These are phyloP conservation scores for Naganishia antarctica DNA, from an alignment of 768 basidiomycete genomes.

Conservation along the genomic window DNA sequence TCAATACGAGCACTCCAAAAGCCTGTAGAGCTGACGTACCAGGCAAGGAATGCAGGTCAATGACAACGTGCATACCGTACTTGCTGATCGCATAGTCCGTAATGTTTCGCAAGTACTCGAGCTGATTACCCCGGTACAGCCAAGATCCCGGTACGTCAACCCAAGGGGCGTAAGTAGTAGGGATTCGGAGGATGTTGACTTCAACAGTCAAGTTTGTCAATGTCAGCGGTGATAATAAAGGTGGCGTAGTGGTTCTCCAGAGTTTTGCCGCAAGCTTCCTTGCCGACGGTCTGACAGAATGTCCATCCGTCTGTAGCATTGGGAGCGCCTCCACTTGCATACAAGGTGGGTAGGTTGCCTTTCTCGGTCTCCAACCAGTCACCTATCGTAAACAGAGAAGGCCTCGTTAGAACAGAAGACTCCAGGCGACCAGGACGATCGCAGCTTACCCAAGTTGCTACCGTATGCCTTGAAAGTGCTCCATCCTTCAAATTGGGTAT, in stretches of 20 bases:
- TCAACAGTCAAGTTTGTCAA: conserved; percentile 21
- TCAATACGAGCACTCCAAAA: background rate
- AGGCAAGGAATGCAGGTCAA: conserved; percentile 21
- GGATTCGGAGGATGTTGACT: conserved; percentile 27
- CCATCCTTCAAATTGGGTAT: conserved; percentile 18
- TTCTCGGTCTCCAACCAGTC: conserved; percentile 17
- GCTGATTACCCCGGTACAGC: conserved; percentile 20
- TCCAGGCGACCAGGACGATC: conserved; percentile 16
- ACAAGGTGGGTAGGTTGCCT: background rate
- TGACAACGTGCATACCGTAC: conserved; percentile 23
- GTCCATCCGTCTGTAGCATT: conserved; percentile 22
- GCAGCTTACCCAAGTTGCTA: conserved; percentile 21
- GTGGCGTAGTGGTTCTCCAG: conserved; percentile 21
- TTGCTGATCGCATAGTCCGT: conserved; percentile 24
- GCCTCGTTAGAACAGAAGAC: conserved; percentile 20
- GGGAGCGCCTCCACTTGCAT: background rate
- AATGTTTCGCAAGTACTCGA: conserved; percentile 6
- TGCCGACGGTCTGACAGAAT: conserved; percentile 22
- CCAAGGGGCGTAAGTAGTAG: conserved; percentile 26
- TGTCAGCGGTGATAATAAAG: conserved; percentile 13
- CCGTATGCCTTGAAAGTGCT: conserved; percentile 20
- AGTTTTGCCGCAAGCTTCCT: conserved; percentile 9
- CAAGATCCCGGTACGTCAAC: conserved; percentile 11
- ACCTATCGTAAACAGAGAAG: conserved; percentile 4
- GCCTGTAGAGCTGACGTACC: background rate